phyloP scores from a whole-genome alignment of 2,329 filamentous ascomycete genomes.

The Aspergillus tanneri region DNA sequence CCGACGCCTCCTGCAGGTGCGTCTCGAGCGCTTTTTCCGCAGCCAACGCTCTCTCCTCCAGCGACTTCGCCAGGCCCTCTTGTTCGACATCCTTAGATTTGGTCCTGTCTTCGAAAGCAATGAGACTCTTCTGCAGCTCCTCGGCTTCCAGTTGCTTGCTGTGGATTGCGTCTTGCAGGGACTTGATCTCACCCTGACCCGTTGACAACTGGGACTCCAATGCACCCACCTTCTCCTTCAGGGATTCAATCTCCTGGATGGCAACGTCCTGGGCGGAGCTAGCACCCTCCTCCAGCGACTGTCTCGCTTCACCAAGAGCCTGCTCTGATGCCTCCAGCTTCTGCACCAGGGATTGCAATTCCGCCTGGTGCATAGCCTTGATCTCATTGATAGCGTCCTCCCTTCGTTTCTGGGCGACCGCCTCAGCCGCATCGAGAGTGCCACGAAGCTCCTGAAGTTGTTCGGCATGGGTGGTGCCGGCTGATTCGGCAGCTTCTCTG shows the following conservation, averaged over 20 bases:
- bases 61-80: constrained; percentile 32
- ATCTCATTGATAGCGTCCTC: constrained; percentile 34
- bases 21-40: constrained; percentile 37
- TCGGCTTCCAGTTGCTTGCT: constrained; percentile 39
- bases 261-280: constrained; percentile 36
- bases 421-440: constrained; percentile 33
- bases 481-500: constrained; percentile 30
- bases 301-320: constrained; percentile 33
- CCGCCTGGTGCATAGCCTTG: constrained; percentile 30
- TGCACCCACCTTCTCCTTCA: constrained; percentile 35
- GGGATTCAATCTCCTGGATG: constrained; percentile 36
- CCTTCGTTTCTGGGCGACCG: constrained; percentile 28
- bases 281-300: constrained; percentile 35
- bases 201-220: constrained; percentile 35
- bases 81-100: constrained; percentile 40
- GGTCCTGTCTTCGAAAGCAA: constrained; percentile 37
- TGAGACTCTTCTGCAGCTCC: constrained; percentile 38
- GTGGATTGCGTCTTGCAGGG: constrained; percentile 36
- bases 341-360: constrained; percentile 35
- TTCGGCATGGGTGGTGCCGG: constrained; percentile 31
- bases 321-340: constrained; percentile 37
- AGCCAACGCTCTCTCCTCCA: constrained; percentile 36
- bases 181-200: constrained; percentile 34
- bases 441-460: constrained; percentile 37
- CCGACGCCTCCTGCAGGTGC: constrained; percentile 30